Evolutionary conservation across 2,329 filamentous ascomycete genomes (phyloP).

Genomic region (Plectosphaerella cucumerina): DNA sequence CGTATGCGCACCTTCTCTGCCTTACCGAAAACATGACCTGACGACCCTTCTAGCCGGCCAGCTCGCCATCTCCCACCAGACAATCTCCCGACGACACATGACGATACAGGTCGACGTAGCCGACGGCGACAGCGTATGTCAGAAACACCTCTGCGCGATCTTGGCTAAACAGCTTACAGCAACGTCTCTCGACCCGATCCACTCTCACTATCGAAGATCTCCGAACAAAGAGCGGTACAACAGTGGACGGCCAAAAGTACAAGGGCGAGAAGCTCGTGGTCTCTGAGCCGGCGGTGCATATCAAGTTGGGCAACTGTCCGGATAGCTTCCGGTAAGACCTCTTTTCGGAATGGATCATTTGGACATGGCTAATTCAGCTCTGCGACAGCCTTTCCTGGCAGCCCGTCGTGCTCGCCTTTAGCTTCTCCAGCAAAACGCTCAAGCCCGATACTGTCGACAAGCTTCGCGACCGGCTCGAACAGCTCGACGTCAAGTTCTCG

Average conservation of each 20-base stretch:
- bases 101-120: constrained; percentile 67
- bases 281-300: constrained; percentile 49
- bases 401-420: constrained; percentile 77
- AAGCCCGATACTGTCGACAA: constrained; percentile 60
- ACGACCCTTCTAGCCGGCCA: constrained; percentile 49
- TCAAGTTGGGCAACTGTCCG: constrained; percentile 69
- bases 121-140: constrained; percentile 61
- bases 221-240: constrained; percentile 79
- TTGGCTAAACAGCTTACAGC: constrained; percentile 31
- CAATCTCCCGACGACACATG: constrained; percentile 85
- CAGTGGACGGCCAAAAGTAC: constrained; percentile 68
- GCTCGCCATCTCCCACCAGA: constrained; percentile 70
- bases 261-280: constrained; percentile 57
- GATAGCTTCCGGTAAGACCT: constrained; percentile 52
- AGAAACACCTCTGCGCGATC: background rate
- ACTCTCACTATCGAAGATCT: constrained; percentile 71
- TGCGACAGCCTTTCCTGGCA: constrained; percentile 67
- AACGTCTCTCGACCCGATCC: constrained; percentile 61
- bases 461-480: constrained; percentile 65
- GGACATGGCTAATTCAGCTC: background rate
- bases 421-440: constrained; percentile 66
- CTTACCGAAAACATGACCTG: background rate
- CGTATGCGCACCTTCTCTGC: constrained; percentile 34
- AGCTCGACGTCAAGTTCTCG: constrained; percentile 83
- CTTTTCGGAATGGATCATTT: background rate